Base-by-base conservation (phyloP, 73 alveolate species). In the Paramecium tetraurelia region DNA sequence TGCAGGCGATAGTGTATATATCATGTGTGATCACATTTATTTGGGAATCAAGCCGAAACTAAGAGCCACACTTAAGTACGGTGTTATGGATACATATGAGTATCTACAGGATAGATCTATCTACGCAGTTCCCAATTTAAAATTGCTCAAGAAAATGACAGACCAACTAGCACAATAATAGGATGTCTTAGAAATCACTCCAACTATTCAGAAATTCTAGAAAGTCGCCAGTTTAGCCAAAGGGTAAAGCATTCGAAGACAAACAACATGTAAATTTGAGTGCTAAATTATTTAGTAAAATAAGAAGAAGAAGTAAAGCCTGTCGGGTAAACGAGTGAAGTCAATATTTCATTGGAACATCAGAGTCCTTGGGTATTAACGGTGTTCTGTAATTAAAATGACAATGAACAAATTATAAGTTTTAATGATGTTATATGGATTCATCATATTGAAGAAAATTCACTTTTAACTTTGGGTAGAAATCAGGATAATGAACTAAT, bases 1-100 rank as follows among this genome's bases (percentile, higher is more conserved):
- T 46, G 76, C 90, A 10, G 90, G 90, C 1, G 90, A 80, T 80
- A 80, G 90, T 80, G 90, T 80, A 8, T 80, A 80, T 22, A 80
- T 80, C 14, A 24, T 24, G 43, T 80, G 90, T 24, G 43, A 80
- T 22, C 70, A 80, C 24, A 46, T 80, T 12, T 80, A 80, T 46
- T 80, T 43, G 38, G 90, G 90, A 7, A 80, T 80, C 10, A 80
- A 44, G 20, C 90, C 90, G 12, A 80, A 80, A 43, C 22, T 80
- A 43, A 40, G 75, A 2, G 90, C 90, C 10, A 40, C 90, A 2
- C 44, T 80, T 40, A 80, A 46, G 10, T 24, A 31, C 11, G 48
- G 46, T 40, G 41, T 22, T 9, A 80, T 80, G 90, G 75, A 80
- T 80, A 80, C 46, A 2, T 41, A 18, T 31, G 43, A 80, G 48